These are phyloP conservation scores for Handroanthus guayacan DNA, from an alignment of 257 asterid species.

Conservation along the genomic window DNA sequence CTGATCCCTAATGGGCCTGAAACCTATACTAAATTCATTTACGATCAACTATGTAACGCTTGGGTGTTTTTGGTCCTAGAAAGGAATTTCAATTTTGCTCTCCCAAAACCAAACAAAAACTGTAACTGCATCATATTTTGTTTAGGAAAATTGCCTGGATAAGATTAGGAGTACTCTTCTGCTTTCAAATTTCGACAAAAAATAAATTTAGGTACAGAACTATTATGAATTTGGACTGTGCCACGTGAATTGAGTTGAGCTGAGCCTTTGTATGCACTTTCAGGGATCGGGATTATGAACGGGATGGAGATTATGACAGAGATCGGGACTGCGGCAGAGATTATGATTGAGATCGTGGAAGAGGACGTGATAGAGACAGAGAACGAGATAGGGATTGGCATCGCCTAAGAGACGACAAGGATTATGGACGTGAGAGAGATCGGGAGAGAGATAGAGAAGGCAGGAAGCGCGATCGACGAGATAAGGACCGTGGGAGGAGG, in stretches of 20 bases:
- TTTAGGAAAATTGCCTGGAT: neutral
- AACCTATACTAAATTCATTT: neutral
- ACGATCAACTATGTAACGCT: neutral
- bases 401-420: slow-evolving; percentile 79
- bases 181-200: neutral
- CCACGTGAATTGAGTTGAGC: neutral
- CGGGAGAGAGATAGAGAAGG: slow-evolving; percentile 72
- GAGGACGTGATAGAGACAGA: slow-evolving; percentile 56
- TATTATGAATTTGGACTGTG: neutral
- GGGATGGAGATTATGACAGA: slow-evolving; percentile 60
- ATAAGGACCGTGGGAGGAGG: slow-evolving; percentile 73
- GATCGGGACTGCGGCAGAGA: slow-evolving; percentile 62
- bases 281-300: slow-evolving; percentile 69
- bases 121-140: neutral
- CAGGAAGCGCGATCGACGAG: slow-evolving; percentile 76
- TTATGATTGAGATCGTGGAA: slow-evolving; percentile 60
- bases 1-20: neutral
- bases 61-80: neutral
- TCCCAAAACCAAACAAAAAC: neutral
- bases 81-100: neutral
- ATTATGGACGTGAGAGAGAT: slow-evolving; percentile 75
- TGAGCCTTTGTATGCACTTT: neutral
- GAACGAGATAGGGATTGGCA: slow-evolving; percentile 66
- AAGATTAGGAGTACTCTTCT: neutral
- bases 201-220: neutral